Evolutionary conservation across 208 protist genomes (phyloP).

Genomic region (Vickermania ingenoplastis): DNA sequence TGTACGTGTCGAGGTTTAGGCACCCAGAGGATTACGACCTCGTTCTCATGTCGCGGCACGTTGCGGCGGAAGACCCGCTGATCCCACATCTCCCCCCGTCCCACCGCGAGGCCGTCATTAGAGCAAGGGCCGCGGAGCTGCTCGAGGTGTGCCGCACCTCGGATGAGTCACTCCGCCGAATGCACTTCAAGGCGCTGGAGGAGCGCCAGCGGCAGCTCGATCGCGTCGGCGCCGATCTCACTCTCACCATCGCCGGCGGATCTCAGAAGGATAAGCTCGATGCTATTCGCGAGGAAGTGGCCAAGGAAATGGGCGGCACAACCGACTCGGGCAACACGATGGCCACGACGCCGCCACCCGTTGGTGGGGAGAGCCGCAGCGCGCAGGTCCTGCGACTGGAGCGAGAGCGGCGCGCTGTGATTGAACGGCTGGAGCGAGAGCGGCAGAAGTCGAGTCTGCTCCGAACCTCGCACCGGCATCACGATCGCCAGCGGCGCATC

Average conservation of each 20-base stretch:
- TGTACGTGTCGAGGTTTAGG: conserved; percentile 18
- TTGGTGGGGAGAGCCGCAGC: conserved; percentile 3
- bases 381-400: conserved; percentile 3
- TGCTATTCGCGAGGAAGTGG: too few relatives aligned
- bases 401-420: conserved; percentile 2
- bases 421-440: conserved; percentile 7
- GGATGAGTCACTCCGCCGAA: background rate
- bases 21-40: conserved; percentile 40
- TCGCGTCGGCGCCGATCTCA: background rate
- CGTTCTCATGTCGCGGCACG: conserved; percentile 9
- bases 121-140: conserved; percentile 13
- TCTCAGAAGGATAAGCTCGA: too few relatives aligned
- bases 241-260: too few relatives aligned
- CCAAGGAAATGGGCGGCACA: too few relatives aligned
- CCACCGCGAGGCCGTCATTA: conserved; percentile 15
- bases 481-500: conserved; percentile 16
- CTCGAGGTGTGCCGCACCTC: background rate
- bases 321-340: background rate
- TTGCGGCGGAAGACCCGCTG: conserved; percentile 3
- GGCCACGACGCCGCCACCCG: background rate
- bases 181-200: background rate
- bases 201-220: background rate
- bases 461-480: conserved; percentile 35
- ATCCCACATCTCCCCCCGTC: conserved; percentile 12
- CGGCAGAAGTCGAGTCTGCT: conserved; percentile 14